Evolutionary conservation across 495 filamentous ascomycete species (phyloP).

Genomic region (Pseudevernia furfuracea): DNA sequence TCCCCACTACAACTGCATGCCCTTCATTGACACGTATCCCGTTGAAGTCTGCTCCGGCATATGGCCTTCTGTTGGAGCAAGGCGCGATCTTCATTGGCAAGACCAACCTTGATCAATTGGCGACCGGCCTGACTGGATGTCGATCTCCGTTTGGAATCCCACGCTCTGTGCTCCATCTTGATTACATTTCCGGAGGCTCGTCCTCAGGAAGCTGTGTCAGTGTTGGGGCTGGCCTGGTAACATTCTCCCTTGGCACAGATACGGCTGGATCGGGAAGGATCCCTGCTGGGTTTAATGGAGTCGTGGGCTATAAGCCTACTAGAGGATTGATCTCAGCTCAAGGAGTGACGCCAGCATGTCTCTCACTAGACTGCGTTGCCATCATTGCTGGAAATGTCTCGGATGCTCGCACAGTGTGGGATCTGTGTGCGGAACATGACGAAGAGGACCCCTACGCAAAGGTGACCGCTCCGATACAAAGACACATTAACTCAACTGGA

Average conservation of each 20-base stretch:
- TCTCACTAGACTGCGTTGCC: conserved; percentile 55
- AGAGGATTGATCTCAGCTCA: conserved; percentile 51
- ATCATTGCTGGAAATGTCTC: conserved; percentile 45
- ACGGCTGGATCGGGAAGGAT: conserved; percentile 60
- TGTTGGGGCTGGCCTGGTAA: conserved; percentile 49
- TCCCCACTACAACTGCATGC: conserved; percentile 54
- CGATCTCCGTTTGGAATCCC: conserved; percentile 56
- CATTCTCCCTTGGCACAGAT: conserved; percentile 57
- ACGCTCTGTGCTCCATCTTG: conserved; percentile 42
- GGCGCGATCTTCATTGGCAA: conserved; percentile 61
- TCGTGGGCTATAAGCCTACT: conserved; percentile 63
- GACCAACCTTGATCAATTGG: conserved; percentile 61
- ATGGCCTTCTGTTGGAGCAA: conserved; percentile 32
- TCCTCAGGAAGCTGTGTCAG: conserved; percentile 53
- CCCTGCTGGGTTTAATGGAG: conserved; percentile 54
- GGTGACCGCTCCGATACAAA: conserved; percentile 32
- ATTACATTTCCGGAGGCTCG: conserved; percentile 58
- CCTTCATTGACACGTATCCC: conserved; percentile 46
- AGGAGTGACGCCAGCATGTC: conserved; percentile 54
- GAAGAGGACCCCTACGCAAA: conserved; percentile 50
- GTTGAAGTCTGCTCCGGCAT: conserved; percentile 33
- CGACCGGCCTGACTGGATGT: conserved; percentile 54
- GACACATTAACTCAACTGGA: conserved; percentile 46
- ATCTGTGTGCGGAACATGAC: conserved; percentile 47
- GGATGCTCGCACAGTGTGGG: conserved; percentile 50